Conservation (phyloP, 495 filamentous ascomycete genomes). For the Symbiotaphrina buchneri region DNA sequence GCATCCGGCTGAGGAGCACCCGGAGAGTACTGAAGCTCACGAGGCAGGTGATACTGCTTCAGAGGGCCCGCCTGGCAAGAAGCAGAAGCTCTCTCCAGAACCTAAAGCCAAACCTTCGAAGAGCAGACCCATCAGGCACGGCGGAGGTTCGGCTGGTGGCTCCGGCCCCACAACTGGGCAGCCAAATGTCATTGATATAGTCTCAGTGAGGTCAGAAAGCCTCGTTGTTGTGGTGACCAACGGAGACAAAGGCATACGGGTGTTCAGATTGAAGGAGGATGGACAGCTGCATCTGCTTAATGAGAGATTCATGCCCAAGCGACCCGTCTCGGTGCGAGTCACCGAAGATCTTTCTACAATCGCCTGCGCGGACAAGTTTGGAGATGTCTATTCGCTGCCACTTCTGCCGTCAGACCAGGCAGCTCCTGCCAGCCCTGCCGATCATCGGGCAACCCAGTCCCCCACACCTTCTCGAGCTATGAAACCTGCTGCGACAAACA, state of each 20-base stretch:
- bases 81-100: slow-evolving; percentile 19
- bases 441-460: slow-evolving; percentile 3
- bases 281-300: slow-evolving; percentile 45
- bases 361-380: slow-evolving; percentile 78
- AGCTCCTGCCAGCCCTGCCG: slow-evolving; percentile 5
- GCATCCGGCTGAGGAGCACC: not conserved
- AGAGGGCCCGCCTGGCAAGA: slow-evolving; percentile 25
- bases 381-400: slow-evolving; percentile 83
- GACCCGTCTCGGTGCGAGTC: slow-evolving; percentile 51
- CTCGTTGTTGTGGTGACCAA: slow-evolving; percentile 58
- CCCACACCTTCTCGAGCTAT: slow-evolving; percentile 2
- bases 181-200: too few relatives aligned
- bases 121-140: slow-evolving; percentile 5
- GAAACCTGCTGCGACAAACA: slow-evolving; percentile 34
- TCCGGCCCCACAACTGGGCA: too few relatives aligned
- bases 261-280: slow-evolving; percentile 40
- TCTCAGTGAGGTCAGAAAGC: slow-evolving; percentile 32
- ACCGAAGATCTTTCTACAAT: slow-evolving; percentile 45
- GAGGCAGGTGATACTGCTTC: too few relatives aligned
- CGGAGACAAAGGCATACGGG: slow-evolving; percentile 77
- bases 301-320: slow-evolving; percentile 68
- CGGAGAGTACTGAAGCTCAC: not conserved
- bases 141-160: slow-evolving; percentile 7
- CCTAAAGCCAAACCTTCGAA: slow-evolving; percentile 9
- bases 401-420: slow-evolving; percentile 27